phyloP scores from a whole-genome alignment of 768 basidiomycete species.

The Tephrocybe sp. region DNA sequence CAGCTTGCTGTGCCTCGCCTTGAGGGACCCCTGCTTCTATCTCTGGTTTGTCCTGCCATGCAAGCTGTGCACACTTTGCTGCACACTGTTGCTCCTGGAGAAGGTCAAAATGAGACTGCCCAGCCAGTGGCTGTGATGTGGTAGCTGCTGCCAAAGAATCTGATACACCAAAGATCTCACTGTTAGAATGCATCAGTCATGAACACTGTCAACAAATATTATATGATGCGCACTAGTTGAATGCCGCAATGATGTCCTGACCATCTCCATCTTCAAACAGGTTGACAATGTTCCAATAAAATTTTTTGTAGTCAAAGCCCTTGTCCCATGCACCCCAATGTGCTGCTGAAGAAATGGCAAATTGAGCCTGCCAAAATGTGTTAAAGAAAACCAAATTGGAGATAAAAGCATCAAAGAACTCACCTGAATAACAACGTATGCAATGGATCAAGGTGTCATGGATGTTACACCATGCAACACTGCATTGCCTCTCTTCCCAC shows the following conservation, averaged over 20 bases:
- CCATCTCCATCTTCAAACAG: slow-evolving; percentile 5
- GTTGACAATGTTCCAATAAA: slow-evolving; percentile 13
- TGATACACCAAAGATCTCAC: not conserved
- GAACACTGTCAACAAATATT: not conserved
- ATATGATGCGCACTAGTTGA: slow-evolving; percentile 10
- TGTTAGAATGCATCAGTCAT: not conserved
- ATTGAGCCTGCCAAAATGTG: slow-evolving; percentile 5
- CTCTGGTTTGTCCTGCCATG: too few relatives aligned
- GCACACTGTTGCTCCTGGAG: too few relatives aligned
- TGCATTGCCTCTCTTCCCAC: slow-evolving; percentile 18
- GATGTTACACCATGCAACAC: slow-evolving; percentile 8
- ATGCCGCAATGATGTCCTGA: slow-evolving; percentile 4
- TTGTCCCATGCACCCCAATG: slow-evolving; percentile 7
- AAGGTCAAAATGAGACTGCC: too few relatives aligned
- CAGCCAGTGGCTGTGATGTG: too few relatives aligned
- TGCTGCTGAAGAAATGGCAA: slow-evolving; percentile 4
- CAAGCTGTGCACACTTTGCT: too few relatives aligned
- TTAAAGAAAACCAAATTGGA: not conserved
- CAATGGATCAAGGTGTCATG: slow-evolving; percentile 16
- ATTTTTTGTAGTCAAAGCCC: slow-evolving; percentile 10
- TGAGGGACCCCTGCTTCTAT: too few relatives aligned
- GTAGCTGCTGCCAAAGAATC: too few relatives aligned
- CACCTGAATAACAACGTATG: slow-evolving; percentile 22
- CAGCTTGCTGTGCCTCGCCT: too few relatives aligned
- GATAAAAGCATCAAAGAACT: not conserved